Evolutionary conservation across 441 rosid genomes (phyloP), one percentile per base, ranked within the genome.

Genomic region (Bruguiera hainesii): DNA sequence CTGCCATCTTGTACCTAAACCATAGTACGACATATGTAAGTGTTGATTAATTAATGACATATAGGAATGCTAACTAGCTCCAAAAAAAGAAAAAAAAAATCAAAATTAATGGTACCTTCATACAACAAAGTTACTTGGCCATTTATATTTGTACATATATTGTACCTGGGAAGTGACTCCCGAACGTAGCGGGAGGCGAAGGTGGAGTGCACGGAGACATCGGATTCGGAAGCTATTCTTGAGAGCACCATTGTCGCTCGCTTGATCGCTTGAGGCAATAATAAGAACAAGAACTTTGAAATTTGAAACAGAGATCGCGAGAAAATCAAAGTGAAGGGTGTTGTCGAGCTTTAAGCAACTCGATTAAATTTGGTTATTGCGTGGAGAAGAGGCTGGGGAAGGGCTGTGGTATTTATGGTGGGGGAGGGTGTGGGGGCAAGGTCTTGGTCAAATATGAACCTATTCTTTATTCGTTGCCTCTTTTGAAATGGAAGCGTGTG

Each of bases 161-260:
- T 8, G 16, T 73, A 92, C 96, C 91, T 78, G 31, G 98, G 93
- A 52, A 93, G 88, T 9, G 97, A 80, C 63, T 64, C 74, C 25
- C 93, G 88, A 51, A 92, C 98, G 62, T 92, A 92, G 52, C 97
- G 98, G 71, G 98, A 93, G 57, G 98, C 92, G 66, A 93, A 93
- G 26, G 97, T 93, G 26, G 96, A 90, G 75, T 90, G 90, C 46
- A 93, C 42, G 26, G 97, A 90, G 56, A 70, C 88, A 71, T 90
- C 97, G 18, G 92, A 81, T n/a, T 85, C 72, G 18, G 86, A 82
- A 53, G 78, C 75, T 3, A 82, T 80, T 69, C 78, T 83, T 3
- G 94, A 83, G 10, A 93, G 80, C 66, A 83, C 97, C 97, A 90
- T 93, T 6, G 33, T 67, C 63, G 48, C 19, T 35, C 0, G 30